Evolutionary conservation across 1,284 basidiomycete genomes (phyloP), one percentile per base, ranked within the genome.

Genomic region (Moesziomyces parantarcticus): DNA sequence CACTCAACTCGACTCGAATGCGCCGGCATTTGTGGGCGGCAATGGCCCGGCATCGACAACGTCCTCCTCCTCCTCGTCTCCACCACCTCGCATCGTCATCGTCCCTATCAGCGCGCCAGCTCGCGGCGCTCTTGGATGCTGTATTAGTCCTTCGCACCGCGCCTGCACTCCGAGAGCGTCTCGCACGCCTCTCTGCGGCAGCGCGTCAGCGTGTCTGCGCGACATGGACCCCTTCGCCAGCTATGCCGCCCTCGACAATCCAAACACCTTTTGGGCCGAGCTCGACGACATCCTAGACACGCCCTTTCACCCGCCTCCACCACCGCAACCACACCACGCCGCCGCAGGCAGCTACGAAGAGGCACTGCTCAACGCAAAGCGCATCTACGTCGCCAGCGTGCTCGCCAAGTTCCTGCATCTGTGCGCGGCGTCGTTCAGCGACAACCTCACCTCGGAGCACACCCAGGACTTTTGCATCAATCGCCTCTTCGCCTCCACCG

Each of bases 241-340:
- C 51, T 77, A 76, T 55, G 59, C 74, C 14, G 34, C 60, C 22
- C 52, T 77, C 36, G 67, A 72, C 41, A 71, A 61, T 47, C 68
- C 76, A 44, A 68, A 71, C 21, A 65, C 65, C 23, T 79, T 79
- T 66, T 79, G 78, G 78, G 48, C 50, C 43, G 76, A 79, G 53
- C 70, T 79, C 62, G 78, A 79, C 58, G 77, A 78, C 5, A 58
- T 78, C 18, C 64, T 79, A 42, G 68, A 74, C 50, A 64, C 63
- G 14, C 69, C 69, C 13, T 72, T 66, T 25, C 40, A 55, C 23
- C 51, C 50, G 21, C 64, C 66, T 2, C 36, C 46, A 23, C 34
- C 59, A 2, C 42, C 53, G 13, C 45, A 43, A 5, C 43, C 36
- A 8, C n/a, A 18, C 16, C 36, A 20, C n/a, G 32, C 40, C 20